Percentiles rank a stretch among this genome's conserved stretches.
phyloP scores from a whole-genome alignment of 208 protist species.

The Kentomonas sorsogonicus region DNA sequence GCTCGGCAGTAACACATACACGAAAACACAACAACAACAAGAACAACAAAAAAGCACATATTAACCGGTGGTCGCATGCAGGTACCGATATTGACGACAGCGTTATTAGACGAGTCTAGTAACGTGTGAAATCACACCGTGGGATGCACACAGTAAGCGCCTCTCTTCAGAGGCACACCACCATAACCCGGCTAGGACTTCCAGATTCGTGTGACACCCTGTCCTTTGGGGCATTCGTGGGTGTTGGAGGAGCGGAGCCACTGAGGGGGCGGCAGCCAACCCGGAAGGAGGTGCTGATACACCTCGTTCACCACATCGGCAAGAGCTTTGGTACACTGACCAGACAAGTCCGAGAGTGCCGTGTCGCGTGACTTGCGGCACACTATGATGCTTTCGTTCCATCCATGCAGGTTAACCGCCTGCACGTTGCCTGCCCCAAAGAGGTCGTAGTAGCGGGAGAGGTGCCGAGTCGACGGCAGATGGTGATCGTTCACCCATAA shows the following conservation, averaged over 20 bases:
- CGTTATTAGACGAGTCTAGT: too few relatives aligned
- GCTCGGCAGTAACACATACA: conserved; percentile 1
- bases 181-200: too few relatives aligned
- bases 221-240: too few relatives aligned
- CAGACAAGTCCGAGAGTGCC: conserved; percentile 13
- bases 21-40: neutral
- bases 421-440: conserved; percentile 59
- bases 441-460: conserved; percentile 30
- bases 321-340: conserved; percentile 15
- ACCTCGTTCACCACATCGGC: conserved; percentile 22
- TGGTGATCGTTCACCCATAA: conserved; percentile 75
- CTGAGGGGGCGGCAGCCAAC: conserved; percentile 29
- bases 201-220: too few relatives aligned
- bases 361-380: conserved; percentile 32
- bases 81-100: too few relatives aligned
- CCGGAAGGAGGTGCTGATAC: conserved; percentile 30
- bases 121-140: too few relatives aligned
- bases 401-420: conserved; percentile 67
- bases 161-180: too few relatives aligned
- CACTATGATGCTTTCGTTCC: conserved; percentile 68
- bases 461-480: conserved; percentile 26
- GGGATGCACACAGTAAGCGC: too few relatives aligned
- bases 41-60: neutral
- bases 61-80: too few relatives aligned
- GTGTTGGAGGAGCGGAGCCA: conserved; percentile 18